Percentiles rank a stretch among this genome's conserved stretches.
These are phyloP conservation scores for Gelatoporia subvermispora DNA, from an alignment of 768 basidiomycete species.

Conservation along the genomic window DNA sequence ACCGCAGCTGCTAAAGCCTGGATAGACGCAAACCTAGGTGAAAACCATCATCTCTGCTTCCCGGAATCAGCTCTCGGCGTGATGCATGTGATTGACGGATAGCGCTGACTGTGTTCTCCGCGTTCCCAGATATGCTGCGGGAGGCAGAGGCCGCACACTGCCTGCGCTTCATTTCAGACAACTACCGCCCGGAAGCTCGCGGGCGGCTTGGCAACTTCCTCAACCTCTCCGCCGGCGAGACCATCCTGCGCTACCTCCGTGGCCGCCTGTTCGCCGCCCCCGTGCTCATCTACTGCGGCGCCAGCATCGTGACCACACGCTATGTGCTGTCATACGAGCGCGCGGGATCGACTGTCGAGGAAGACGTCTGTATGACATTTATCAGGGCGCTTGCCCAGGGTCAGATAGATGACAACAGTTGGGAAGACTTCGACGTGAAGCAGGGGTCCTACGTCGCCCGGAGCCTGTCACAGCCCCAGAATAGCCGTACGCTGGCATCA, in stretches of 20 bases:
- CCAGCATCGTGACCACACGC: slow-evolving; percentile 12
- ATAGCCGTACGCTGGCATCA: too few relatives aligned
- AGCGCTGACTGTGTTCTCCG: not conserved
- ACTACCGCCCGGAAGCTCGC: slow-evolving; percentile 20
- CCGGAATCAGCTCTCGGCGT: not conserved
- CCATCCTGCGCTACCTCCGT: slow-evolving; percentile 22
- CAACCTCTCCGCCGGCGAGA: slow-evolving; percentile 23
- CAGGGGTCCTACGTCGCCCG: too few relatives aligned
- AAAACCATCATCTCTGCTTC: too few relatives aligned
- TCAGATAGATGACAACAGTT: too few relatives aligned
- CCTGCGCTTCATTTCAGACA: slow-evolving; percentile 29
- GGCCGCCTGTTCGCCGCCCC: slow-evolving; percentile 16
- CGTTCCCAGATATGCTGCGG: slow-evolving; percentile 18
- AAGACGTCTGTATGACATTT: too few relatives aligned
- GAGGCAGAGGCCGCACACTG: slow-evolving; percentile 15
- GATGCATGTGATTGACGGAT: not conserved
- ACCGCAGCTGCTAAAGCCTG: slow-evolving; percentile 26
- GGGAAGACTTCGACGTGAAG: too few relatives aligned
- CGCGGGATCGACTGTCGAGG: slow-evolving; percentile 17
- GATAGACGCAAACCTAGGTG: slow-evolving; percentile 25
- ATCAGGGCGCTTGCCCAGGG: too few relatives aligned
- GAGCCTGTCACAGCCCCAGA: too few relatives aligned
- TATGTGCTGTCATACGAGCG: slow-evolving; percentile 18
- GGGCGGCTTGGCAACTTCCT: slow-evolving; percentile 2
- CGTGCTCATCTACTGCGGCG: slow-evolving; percentile 18